A percentile compares a stretch with the other conserved stretches of the same genome.
Conservation (phyloP, 352 stramenopile genomes). For the Phytophthora megakarya region DNA sequence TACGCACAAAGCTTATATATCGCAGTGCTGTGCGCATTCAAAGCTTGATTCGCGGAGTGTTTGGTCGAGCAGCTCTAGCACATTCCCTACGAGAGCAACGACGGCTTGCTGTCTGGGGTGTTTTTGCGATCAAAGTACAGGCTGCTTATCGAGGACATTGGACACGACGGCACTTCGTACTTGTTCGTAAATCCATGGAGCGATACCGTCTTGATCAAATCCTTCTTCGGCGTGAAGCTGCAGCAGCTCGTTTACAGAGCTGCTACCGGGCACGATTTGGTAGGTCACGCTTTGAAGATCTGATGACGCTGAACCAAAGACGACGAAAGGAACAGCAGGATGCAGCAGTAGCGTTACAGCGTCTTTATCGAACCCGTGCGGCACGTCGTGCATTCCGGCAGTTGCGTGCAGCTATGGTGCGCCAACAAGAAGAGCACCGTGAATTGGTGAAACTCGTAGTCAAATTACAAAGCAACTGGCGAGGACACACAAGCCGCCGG, state of each 20-base stretch:
- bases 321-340: conserved; percentile 56
- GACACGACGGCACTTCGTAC: conserved; percentile 48
- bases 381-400: conserved; percentile 57
- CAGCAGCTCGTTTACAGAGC: conserved; percentile 53
- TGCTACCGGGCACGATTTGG: conserved; percentile 67
- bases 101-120: conserved; percentile 44
- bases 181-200: conserved; percentile 70
- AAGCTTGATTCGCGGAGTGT: conserved; percentile 51
- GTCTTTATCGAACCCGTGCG: conserved; percentile 61
- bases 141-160: conserved; percentile 67
- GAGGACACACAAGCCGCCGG: conserved; percentile 47
- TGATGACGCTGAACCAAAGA: conserved; percentile 70
- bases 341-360: conserved; percentile 59
- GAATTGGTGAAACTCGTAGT: conserved; percentile 50
- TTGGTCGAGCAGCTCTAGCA: conserved; percentile 46
- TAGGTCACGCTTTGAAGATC: conserved; percentile 70
- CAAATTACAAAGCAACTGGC: conserved; percentile 72
- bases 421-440: conserved; percentile 42
- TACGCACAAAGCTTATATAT: conserved; percentile 37
- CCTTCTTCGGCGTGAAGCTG: conserved; percentile 44
- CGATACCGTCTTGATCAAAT: conserved; percentile 57
- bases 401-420: conserved; percentile 49
- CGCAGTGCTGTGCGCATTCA: conserved; percentile 60
- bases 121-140: conserved; percentile 58
- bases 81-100: conserved; percentile 35